Evolutionary conservation across 768 basidiomycete species (phyloP).

Genomic region (Candolleomyces aberdarensis): DNA sequence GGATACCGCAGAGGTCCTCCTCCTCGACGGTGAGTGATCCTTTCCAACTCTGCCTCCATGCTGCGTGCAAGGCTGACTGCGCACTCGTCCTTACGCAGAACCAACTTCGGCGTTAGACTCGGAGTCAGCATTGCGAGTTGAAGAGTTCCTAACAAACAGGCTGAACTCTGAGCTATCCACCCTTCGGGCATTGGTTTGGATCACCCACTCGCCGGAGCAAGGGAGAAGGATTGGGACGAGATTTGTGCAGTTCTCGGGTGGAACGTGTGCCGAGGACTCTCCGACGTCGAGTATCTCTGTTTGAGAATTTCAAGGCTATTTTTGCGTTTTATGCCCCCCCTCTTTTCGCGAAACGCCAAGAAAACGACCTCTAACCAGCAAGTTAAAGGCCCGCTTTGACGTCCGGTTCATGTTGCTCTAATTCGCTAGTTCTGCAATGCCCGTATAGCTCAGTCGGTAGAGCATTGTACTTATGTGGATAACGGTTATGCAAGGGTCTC

Average conservation of each 20-base stretch:
- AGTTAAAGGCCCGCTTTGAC: too few relatives aligned
- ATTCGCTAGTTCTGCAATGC: constrained; percentile 17
- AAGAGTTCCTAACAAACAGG: constrained; percentile 53
- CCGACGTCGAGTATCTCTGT: neutral
- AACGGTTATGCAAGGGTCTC: constrained; percentile 50
- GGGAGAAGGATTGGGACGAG: constrained; percentile 70
- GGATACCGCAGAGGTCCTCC: constrained; percentile 71
- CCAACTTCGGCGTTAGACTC: constrained; percentile 88
- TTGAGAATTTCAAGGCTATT: neutral
- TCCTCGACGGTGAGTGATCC: constrained; percentile 66
- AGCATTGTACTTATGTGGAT: constrained; percentile 60
- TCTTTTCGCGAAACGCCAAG: too few relatives aligned
- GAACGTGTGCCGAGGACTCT: constrained; percentile 42
- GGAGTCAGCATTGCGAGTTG: constrained; percentile 61
- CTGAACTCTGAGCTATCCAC: constrained; percentile 44
- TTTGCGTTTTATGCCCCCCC: too few relatives aligned
- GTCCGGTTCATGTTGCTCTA: neutral
- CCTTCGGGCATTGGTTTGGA: constrained; percentile 80
- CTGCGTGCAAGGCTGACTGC: neutral
- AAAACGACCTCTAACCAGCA: too few relatives aligned
- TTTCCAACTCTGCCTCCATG: neutral
- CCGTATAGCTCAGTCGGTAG: constrained; percentile 58
- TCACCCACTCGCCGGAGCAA: constrained; percentile 85
- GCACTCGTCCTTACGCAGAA: constrained; percentile 41
- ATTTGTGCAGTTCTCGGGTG: constrained; percentile 48